Conservation (phyloP, 2,329 filamentous ascomycete species). For the Colletotrichum sublineola region DNA sequence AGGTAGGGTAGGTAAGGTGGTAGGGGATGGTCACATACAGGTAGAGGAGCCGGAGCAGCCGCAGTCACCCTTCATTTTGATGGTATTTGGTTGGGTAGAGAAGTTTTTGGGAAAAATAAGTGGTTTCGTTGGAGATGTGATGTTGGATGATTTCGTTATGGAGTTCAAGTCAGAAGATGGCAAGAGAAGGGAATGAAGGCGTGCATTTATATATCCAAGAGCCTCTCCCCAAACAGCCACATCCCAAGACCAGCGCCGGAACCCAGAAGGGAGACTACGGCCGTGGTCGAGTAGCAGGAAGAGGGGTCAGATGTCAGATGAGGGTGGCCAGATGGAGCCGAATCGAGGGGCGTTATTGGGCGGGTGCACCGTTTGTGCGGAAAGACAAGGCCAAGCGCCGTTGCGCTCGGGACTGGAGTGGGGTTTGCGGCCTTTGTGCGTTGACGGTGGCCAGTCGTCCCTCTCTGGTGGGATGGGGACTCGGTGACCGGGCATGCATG, state of each 20-base stretch:
- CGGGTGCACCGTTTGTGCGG: slow-evolving; percentile 32
- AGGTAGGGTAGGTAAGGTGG: not conserved
- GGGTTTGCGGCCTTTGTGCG: slow-evolving; percentile 42
- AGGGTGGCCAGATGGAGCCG: slow-evolving; percentile 41
- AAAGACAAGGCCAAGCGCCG: slow-evolving; percentile 11
- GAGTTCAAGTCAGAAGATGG: not conserved
- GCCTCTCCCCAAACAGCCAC: slow-evolving; percentile 2
- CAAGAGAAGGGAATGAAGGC: slow-evolving; percentile 14
- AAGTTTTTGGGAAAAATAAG: slow-evolving; percentile 9
- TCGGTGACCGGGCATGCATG: slow-evolving; percentile 21
- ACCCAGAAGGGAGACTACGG: not conserved
- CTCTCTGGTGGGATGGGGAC: slow-evolving; percentile 8
- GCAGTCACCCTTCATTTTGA: slow-evolving; percentile 46
- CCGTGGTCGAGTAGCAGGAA: slow-evolving; percentile 13
- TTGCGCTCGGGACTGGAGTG: slow-evolving; percentile 21
- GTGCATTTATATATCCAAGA: slow-evolving; percentile 39
- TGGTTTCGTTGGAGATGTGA: slow-evolving; percentile 29
- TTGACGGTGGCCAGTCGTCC: slow-evolving; percentile 36
- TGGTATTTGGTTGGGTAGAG: slow-evolving; percentile 37
- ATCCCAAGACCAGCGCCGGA: not conserved
- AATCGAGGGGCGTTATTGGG: slow-evolving; percentile 38
- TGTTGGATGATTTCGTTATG: slow-evolving; percentile 33
- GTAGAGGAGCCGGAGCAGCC: slow-evolving; percentile 45
- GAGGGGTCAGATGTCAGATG: slow-evolving; percentile 42
- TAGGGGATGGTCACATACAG: slow-evolving; percentile 28